A percentile compares a stretch with the other conserved stretches of the same genome.
phyloP scores from a whole-genome alignment of 2,329 filamentous ascomycete species.

The Fragosphaeria purpurea region DNA sequence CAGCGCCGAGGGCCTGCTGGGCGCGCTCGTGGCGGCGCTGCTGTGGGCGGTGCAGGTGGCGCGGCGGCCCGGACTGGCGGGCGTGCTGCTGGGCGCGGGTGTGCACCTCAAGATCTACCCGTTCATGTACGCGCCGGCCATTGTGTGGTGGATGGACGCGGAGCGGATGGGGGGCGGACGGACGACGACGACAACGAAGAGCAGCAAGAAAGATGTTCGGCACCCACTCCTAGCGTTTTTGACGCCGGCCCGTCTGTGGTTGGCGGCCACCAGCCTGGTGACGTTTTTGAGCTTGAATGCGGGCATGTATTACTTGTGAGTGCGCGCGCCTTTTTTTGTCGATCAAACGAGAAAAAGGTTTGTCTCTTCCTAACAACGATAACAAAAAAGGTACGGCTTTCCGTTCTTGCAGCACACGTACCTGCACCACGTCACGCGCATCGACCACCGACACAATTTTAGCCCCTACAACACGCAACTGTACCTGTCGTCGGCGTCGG shows the following conservation, averaged over 20 bases:
- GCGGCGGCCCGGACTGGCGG: conserved; percentile 54
- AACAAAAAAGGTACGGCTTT: conserved; percentile 52
- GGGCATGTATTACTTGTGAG: conserved; percentile 67
- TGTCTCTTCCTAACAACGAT: neutral
- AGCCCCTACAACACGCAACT: conserved; percentile 90
- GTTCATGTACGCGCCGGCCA: conserved; percentile 81
- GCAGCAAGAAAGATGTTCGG: neutral
- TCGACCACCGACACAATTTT: conserved; percentile 98
- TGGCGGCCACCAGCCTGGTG: conserved; percentile 54
- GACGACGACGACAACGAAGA: neutral
- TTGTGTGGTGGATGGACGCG: conserved; percentile 70
- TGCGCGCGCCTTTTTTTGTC: conserved; percentile 8
- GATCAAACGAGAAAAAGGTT: too few species aligned
- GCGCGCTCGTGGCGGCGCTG: conserved; percentile 71
- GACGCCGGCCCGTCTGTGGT: conserved; percentile 43
- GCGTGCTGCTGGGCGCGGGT: conserved; percentile 64
- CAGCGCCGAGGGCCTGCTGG: conserved; percentile 83
- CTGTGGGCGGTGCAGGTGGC: conserved; percentile 66
- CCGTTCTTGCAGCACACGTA: conserved; percentile 86
- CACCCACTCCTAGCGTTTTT: conserved; percentile 30
- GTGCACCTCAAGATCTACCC: conserved; percentile 99
- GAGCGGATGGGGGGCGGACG: conserved; percentile 26
- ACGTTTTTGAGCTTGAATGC: conserved; percentile 68
- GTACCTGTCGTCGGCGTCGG: conserved; percentile 65
- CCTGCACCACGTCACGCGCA: conserved; percentile 81